Evolutionary conservation across 2,329 filamentous ascomycete genomes (phyloP).

Genomic region (Tolypocladium album): DNA sequence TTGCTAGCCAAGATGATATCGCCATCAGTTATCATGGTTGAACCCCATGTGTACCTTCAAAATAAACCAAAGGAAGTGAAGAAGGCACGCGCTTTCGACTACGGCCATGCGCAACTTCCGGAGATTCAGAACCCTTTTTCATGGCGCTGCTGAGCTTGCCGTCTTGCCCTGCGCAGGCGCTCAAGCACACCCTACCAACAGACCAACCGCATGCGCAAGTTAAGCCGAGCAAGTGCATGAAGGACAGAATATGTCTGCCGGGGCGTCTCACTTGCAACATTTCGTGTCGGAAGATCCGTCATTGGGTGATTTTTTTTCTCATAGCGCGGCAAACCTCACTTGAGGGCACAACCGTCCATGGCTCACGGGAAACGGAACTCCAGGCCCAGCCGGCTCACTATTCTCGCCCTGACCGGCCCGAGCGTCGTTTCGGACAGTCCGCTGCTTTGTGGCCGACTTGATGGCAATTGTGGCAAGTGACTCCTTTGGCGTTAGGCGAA

Average conservation of each 20-base stretch:
- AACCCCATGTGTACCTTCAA: background rate
- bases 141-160: background rate
- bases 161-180: background rate
- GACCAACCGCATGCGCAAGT: background rate
- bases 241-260: background rate
- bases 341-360: background rate
- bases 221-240: background rate
- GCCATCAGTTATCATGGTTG: background rate
- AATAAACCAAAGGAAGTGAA: background rate
- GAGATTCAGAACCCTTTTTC: background rate
- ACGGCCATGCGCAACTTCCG: background rate
- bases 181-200: background rate
- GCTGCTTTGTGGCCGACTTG: constrained; percentile 47
- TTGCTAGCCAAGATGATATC: background rate
- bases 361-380: background rate
- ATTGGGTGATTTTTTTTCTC: background rate
- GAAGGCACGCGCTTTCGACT: background rate
- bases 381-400: background rate
- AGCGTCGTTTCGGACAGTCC: constrained; percentile 36
- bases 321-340: background rate
- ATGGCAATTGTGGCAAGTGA: constrained; percentile 50
- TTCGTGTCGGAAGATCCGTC: background rate
- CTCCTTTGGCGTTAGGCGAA: constrained; percentile 11
- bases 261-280: background rate
- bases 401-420: background rate